Evolutionary conservation across 306 rosid genomes (phyloP), one percentile per base, ranked within the genome.

Genomic region (Chamaecrista fasciculata): DNA sequence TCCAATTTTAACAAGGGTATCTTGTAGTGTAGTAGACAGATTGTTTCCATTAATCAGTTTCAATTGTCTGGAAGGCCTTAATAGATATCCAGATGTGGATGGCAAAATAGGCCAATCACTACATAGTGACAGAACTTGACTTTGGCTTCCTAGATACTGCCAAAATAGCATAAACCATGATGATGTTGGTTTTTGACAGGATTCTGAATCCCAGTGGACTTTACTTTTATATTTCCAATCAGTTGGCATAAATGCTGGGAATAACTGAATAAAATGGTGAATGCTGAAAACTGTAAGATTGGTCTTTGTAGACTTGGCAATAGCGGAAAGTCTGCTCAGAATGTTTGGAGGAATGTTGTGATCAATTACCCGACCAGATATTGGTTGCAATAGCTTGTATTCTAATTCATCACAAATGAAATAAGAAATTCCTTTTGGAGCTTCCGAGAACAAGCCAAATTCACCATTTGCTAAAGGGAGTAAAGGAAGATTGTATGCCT

Each of bases 21-120:
- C 74, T 73, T 68, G 83, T 67, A 90, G 60, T 78, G 82, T 72
- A 48, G 71, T 69, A 40, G 97, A 82, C 31, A 93, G 86, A 63
- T 75, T 85, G 70, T 74, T 82, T 55, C 89, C 91, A 47, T 85
- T 84, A 58, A 93, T 78, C 81, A 93, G 70, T 83, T 86, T 93
- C 14, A 81, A 74, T 59, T 86, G 91, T 65, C 74, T 79, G 42
- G 96, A 86, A 63, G 87, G 80, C 80, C 90, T 88, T 67, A 84
- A 77, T 39, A 93, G 84, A 82, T 88, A 72, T 70, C 95, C 86
- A 26, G 96, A 83, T 48, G 84, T 86, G 76, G 97, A 85, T 56
- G 97, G 98, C 69, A 93, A 84, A 62, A 93, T 90, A 36, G 98
- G 98, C 98, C 98, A 93, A 67, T 93, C 98, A 64, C 86, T 49